A percentile compares a stretch with the other conserved stretches of the same genome.
phyloP scores from a whole-genome alignment of 1,284 basidiomycete genomes.

The Cutaneotrichosporon curvatum region DNA sequence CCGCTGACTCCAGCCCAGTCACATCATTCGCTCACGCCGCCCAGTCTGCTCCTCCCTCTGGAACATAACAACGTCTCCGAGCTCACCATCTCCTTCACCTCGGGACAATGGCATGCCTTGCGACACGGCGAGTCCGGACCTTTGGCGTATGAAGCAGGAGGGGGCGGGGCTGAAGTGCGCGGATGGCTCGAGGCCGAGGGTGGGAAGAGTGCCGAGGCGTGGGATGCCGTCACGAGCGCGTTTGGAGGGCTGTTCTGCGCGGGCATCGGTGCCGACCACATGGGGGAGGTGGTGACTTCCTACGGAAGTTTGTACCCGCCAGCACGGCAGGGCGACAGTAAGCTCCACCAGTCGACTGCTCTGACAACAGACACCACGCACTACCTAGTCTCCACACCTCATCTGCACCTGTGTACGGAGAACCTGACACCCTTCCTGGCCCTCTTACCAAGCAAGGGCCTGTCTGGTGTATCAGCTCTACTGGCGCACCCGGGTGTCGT shows the following conservation, averaged over 20 bases:
- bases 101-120: slow-evolving; percentile 83
- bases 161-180: slow-evolving; percentile 80
- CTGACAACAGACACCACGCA: slow-evolving; percentile 25
- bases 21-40: slow-evolving; percentile 77
- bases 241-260: slow-evolving; percentile 91
- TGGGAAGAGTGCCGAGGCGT: slow-evolving; percentile 57
- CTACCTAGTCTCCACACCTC: slow-evolving; percentile 57
- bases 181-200: slow-evolving; percentile 57
- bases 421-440: slow-evolving; percentile 94
- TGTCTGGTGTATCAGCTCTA: slow-evolving; percentile 78
- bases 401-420: slow-evolving; percentile 85
- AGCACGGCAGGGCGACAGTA: slow-evolving; percentile 8
- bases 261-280: slow-evolving; percentile 63
- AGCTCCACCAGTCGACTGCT: neutral
- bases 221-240: slow-evolving; percentile 78
- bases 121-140: slow-evolving; percentile 67
- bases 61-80: slow-evolving; percentile 76
- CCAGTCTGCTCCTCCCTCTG: slow-evolving; percentile 76
- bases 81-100: slow-evolving; percentile 76
- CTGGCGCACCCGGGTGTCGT: slow-evolving; percentile 81
- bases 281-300: slow-evolving; percentile 47
- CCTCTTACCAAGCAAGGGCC: slow-evolving; percentile 83
- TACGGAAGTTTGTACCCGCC: slow-evolving; percentile 55
- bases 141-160: slow-evolving; percentile 56
- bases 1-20: slow-evolving; percentile 51